phyloP scores from a whole-genome alignment of 179 eudicot species.

The Nepenthes alata region DNA sequence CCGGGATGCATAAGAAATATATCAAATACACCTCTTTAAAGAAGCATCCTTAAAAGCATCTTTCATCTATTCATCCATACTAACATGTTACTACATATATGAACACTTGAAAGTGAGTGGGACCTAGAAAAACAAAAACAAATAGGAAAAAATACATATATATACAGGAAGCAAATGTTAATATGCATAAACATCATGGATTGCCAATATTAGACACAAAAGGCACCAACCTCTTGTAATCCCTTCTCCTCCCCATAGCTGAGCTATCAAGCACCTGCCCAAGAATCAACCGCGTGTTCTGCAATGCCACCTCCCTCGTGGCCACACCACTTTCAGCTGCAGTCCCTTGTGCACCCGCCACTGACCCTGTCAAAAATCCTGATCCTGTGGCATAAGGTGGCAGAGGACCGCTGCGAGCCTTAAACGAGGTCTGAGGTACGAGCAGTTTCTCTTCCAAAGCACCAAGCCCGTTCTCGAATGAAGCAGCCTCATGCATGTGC shows the following conservation, averaged over 20 bases:
- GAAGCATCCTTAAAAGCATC: too few species aligned
- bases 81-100: too few species aligned
- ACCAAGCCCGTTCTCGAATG: conserved; percentile 49
- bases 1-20: too few species aligned
- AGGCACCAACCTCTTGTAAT: conserved; percentile 79
- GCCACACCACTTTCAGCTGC: conserved; percentile 49
- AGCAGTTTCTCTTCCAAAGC: conserved; percentile 69
- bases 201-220: conserved; percentile 36
- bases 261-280: conserved; percentile 82
- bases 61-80: too few species aligned
- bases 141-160: too few species aligned
- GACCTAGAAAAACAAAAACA: too few species aligned
- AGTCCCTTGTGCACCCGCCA: conserved; percentile 19
- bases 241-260: conserved; percentile 84
- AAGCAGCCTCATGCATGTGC: conserved; percentile 40
- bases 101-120: too few species aligned
- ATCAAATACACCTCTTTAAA: too few species aligned
- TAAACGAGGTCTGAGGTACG: conserved; percentile 72
- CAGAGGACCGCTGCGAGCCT: conserved; percentile 88
- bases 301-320: conserved; percentile 72
- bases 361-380: conserved; percentile 40
- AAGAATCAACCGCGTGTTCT: conserved; percentile 72
- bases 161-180: too few species aligned
- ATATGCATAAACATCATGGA: neutral
- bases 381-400: conserved; percentile 42